Percentiles rank a stretch among this genome's conserved stretches.
phyloP scores from a whole-genome alignment of 1,284 basidiomycete species.

The Vanrija sp. region DNA sequence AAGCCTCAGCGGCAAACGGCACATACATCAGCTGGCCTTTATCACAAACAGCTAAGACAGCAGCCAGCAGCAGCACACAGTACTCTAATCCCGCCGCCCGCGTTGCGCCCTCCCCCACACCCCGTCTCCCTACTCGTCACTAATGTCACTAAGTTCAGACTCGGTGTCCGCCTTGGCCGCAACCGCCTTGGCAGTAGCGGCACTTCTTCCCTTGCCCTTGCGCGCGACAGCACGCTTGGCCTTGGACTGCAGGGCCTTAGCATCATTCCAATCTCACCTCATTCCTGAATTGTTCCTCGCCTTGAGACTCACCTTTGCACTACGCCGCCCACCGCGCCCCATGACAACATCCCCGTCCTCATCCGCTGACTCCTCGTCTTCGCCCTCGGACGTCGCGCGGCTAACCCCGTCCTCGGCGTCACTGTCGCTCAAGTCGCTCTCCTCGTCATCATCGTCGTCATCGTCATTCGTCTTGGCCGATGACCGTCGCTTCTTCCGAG shows the following conservation, averaged over 20 bases:
- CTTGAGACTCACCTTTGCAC: conserved; percentile 38
- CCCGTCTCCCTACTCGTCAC: too few species aligned
- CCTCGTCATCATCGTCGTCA: conserved; percentile 25
- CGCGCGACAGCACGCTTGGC: conserved; percentile 35
- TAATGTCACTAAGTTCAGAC: too few species aligned
- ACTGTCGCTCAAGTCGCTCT: conserved; percentile 12
- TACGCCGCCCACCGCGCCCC: conserved; percentile 39
- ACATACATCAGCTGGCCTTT: too few species aligned
- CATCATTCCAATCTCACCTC: too few species aligned
- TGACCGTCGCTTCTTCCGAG: conserved; percentile 11
- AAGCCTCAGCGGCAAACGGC: too few species aligned
- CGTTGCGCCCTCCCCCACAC: too few species aligned
- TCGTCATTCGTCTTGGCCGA: conserved; percentile 2
- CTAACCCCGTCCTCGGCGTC: conserved; percentile 13
- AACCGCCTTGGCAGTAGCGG: too few species aligned
- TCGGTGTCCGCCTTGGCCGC: too few species aligned
- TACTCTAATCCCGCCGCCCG: too few species aligned
- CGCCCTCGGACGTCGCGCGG: conserved; percentile 2
- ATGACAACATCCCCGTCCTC: conserved; percentile 24
- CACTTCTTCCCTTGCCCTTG: neutral
- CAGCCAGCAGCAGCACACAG: too few species aligned
- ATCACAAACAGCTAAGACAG: too few species aligned
- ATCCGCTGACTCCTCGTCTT: conserved; percentile 18
- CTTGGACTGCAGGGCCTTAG: conserved; percentile 25
- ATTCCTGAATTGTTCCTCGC: too few species aligned